Base-by-base conservation (phyloP, 2,329 filamentous ascomycete species). In the Pyrenochaeta sp. region DNA sequence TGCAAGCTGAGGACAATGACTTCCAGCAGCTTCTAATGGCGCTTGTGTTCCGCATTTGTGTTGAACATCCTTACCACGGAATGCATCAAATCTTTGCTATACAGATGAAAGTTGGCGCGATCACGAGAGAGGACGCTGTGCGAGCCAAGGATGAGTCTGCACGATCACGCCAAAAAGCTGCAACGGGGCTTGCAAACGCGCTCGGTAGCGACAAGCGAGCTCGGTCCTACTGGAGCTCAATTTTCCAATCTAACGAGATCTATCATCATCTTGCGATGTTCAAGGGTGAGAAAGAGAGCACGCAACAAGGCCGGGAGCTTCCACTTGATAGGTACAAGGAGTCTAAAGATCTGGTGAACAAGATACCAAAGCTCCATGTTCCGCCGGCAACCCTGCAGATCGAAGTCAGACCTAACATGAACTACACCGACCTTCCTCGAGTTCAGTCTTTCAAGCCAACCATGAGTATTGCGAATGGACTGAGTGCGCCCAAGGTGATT, bases 61-160 rank as follows among this genome's bases (percentile, higher is more conserved):
- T 85, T 10, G 92, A 99, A 51, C 95, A 99, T 76, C 96, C 95
- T 0, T 97, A 93, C 73, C 96, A 99, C 71, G 92, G 92, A 43
- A 94, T 98, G 87, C 96, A 99, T 72, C 93, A 98, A 65, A 91
- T 99, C 36, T 97, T 94, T 81, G 91, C 93, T 2, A 75, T 74
- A 21, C 71, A 72, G 33, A 73, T 68, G 61, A 73, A 74, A 30
- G 61, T 72, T 7, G 88, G 90, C 18, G 87, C 86, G 39, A 90
- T 88, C 65, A 75, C 64, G 32, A 69, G 68, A 43, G 72, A 75
- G 51, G 72, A 75, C 43, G 51, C 64, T 49, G 73, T 45, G 87
- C 88, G 82, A 75, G 45, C 77, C 82, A 88, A 90, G 63, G 94
- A 97, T 61, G 86, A 90, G 35, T 85, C 89, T 3, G 90, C 91